A percentile compares a stretch with the other conserved stretches of the same genome.
Evolutionary conservation across 306 rosid genomes (phyloP).

Genomic region (Dicorynia guianensis): DNA sequence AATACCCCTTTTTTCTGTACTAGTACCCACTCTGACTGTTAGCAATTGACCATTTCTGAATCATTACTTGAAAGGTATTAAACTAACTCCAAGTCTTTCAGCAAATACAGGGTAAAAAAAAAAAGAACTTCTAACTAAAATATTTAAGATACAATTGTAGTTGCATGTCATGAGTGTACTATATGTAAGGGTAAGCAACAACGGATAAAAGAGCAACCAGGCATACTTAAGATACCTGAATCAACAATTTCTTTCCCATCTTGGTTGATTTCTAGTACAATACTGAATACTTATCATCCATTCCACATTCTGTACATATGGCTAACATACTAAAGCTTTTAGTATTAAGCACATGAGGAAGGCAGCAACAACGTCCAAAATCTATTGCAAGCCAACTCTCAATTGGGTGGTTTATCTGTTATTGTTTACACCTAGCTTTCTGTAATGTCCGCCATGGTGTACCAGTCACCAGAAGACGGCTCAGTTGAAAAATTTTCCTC

Average conservation of each 20-base stretch:
- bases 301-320: conserved; percentile 8
- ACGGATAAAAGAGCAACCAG: not conserved
- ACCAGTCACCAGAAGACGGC: too few relatives aligned
- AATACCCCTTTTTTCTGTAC: too few relatives aligned
- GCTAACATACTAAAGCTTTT: not conserved
- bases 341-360: not conserved
- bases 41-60: too few relatives aligned
- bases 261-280: not conserved
- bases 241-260: conserved; percentile 21
- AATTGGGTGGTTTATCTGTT: not conserved
- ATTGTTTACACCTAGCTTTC: not conserved
- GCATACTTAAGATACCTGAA: not conserved
- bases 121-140: not conserved
- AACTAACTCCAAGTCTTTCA: too few relatives aligned
- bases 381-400: conserved; percentile 13
- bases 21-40: too few relatives aligned
- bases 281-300: not conserved
- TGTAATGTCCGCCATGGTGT: not conserved
- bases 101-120: not conserved
- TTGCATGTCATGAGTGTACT: not conserved
- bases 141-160: not conserved
- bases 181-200: not conserved
- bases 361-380: conserved; percentile 21
- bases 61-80: too few relatives aligned
- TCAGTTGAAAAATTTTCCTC: conserved; percentile 20